Conservation (phyloP, 768 basidiomycete species). For the Leccinum boreale region DNA sequence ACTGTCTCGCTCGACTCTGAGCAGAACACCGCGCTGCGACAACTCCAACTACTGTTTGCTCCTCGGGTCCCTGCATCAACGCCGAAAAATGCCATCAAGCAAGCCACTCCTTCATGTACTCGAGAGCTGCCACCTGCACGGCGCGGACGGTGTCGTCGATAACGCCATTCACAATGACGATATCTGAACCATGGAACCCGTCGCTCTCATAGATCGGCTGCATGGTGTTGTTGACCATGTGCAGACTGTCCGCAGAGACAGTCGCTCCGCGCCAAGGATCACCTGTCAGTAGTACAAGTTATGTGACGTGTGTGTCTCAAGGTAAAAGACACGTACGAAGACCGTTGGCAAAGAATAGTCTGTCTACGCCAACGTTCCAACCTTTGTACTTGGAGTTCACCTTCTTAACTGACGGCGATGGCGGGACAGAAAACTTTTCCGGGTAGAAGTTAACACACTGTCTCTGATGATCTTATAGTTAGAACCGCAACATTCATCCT, state of each 20-base stretch:
- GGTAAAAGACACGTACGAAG: constrained; percentile 41
- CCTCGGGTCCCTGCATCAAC: background rate
- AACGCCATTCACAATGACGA: constrained; percentile 38
- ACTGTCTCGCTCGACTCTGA: background rate
- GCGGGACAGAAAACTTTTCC: constrained; percentile 47
- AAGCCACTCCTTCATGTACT: constrained; percentile 56
- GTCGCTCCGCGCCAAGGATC: constrained; percentile 78
- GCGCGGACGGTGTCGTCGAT: constrained; percentile 49
- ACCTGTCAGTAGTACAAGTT: constrained; percentile 36
- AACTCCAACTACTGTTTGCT: background rate
- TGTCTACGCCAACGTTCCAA: constrained; percentile 56
- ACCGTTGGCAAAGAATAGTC: constrained; percentile 70
- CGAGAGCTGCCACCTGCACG: constrained; percentile 53
- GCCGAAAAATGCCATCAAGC: background rate
- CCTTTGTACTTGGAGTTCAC: constrained; percentile 57
- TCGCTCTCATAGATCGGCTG: constrained; percentile 59
- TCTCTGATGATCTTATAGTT: constrained; percentile 38
- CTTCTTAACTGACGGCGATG: constrained; percentile 38
- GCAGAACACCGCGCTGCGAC: background rate
- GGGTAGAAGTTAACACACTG: constrained; percentile 71
- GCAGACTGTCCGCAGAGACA: constrained; percentile 52
- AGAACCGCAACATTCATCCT: background rate
- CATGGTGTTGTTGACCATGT: constrained; percentile 42
- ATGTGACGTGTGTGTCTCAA: background rate
- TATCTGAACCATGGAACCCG: constrained; percentile 69